These are phyloP conservation scores for Dryas integrifolia DNA, from an alignment of 331 rosid genomes.

Conservation along the genomic window DNA sequence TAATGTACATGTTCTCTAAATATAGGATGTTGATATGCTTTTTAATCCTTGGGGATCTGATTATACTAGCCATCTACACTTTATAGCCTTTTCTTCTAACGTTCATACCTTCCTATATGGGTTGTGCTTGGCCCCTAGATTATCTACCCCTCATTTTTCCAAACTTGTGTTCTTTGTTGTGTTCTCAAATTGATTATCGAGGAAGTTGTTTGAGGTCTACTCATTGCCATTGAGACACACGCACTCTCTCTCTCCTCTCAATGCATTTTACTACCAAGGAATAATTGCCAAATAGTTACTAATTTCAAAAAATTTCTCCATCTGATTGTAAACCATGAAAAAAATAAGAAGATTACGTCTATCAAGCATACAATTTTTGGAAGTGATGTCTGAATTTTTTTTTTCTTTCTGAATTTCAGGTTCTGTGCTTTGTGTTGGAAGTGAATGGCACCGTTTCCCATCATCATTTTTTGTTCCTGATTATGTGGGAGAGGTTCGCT, in stretches of 20 bases:
- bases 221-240: too few species aligned
- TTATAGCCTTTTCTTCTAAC: not conserved
- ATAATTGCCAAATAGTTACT: too few species aligned
- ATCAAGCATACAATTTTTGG: not conserved
- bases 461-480: conserved; percentile 87
- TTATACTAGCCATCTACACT: not conserved
- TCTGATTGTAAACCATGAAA: too few species aligned
- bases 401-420: conserved; percentile 40
- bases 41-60: not conserved
- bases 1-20: not conserved
- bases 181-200: not conserved
- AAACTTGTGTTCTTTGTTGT: not conserved
- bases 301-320: too few species aligned
- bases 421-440: conserved; percentile 85
- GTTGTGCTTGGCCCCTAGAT: not conserved
- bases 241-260: too few species aligned
- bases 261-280: too few species aligned
- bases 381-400: not conserved
- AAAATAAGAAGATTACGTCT: too few species aligned
- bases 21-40: not conserved
- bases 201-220: not conserved
- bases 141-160: not conserved
- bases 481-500: conserved; percentile 69
- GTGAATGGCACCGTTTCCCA: conserved; percentile 96
- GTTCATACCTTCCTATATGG: not conserved